Base-by-base conservation (phyloP, 1,284 basidiomycete genomes). In the Amylostereum chailletii region DNA sequence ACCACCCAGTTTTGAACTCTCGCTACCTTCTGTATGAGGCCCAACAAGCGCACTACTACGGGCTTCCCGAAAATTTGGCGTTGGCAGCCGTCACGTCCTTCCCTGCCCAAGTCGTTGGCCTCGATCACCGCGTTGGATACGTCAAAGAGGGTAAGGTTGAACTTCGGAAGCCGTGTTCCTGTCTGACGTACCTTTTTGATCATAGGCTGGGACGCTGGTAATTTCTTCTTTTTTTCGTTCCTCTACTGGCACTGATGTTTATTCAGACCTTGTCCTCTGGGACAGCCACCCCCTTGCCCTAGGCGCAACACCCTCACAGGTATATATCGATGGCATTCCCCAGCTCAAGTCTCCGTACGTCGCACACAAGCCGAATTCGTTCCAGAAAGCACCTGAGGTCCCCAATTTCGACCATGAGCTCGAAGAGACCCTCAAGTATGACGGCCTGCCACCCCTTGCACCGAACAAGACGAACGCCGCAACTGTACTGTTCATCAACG, bases 271-370 rank as follows among this genome's bases (percentile, higher is more conserved):
- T 19, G 88, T 92, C 26, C 72, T 94, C 3, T 94, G 91, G 90
- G 88, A 93, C 57, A 83, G 79, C 19, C 90, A 91, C 64, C 90
- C 90, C 0, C 74, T 94, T 29, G 68, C 79, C 0, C 71, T 92
- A 2, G 81, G 83, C 5, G 77, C 70, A 58, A 87, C 76, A 58
- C 91, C 77, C 60, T 77, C 66, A 34, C 81, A 85, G 60, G 81
- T 85, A 7, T 78, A 77, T 61, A 78, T 85, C 34, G 83, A 86
- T 53, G 83, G 82, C 5, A 77, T 84, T 41, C 68, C 75, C 3
- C 83, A 85, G 57, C 57, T 85, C 7, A 50, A 63, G 9, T 52
- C 58, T 1, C 65, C 74, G 0, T 60, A 70, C 56, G 56, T 69
- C 19, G 55, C 67, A 10, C 53, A 61, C 39, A 85, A 84, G 57